Conservation (phyloP, 1,284 basidiomycete species). For the Cutaneotrichosporon arboriforme region DNA sequence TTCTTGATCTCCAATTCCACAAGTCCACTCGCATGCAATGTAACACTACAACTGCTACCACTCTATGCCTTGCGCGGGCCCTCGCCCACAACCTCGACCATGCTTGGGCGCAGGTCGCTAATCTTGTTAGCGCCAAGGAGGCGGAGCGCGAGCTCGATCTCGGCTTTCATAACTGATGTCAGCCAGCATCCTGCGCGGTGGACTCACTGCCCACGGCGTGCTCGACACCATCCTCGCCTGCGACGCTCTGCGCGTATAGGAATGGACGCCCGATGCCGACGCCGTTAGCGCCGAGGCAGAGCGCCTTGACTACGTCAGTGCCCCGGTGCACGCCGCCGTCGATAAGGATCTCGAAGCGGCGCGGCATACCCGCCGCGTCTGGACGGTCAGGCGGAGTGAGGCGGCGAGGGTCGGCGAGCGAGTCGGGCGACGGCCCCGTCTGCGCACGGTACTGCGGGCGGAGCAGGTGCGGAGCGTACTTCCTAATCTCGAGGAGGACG, state of each 20-base stretch:
- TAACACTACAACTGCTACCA: background rate
- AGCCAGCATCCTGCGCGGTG: background rate
- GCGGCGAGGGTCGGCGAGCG: slow-evolving; percentile 64
- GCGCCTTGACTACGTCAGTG: slow-evolving; percentile 51
- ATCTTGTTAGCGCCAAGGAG: slow-evolving; percentile 68
- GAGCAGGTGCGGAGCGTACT: slow-evolving; percentile 40
- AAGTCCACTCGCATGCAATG: background rate
- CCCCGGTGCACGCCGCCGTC: slow-evolving; percentile 52
- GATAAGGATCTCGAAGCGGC: slow-evolving; percentile 58
- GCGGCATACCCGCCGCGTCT: slow-evolving; percentile 12
- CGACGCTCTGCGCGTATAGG: slow-evolving; percentile 72
- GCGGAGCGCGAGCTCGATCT: slow-evolving; percentile 68
- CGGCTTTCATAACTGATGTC: slow-evolving; percentile 33
- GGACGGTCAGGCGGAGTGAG: slow-evolving; percentile 48
- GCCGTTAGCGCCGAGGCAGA: slow-evolving; percentile 51
- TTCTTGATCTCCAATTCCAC: background rate
- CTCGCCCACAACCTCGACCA: slow-evolving; percentile 43
- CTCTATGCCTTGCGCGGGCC: slow-evolving; percentile 1
- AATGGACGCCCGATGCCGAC: slow-evolving; percentile 51
- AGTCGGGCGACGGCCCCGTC: slow-evolving; percentile 25
- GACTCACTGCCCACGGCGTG: slow-evolving; percentile 56
- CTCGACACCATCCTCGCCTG: slow-evolving; percentile 73
- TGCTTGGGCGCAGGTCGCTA: slow-evolving; percentile 42
- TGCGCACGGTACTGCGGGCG: slow-evolving; percentile 35
- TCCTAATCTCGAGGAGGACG: slow-evolving; percentile 65